Conservation (phyloP, 306 rosid genomes). For the Amphicarpaea edgeworthii region DNA sequence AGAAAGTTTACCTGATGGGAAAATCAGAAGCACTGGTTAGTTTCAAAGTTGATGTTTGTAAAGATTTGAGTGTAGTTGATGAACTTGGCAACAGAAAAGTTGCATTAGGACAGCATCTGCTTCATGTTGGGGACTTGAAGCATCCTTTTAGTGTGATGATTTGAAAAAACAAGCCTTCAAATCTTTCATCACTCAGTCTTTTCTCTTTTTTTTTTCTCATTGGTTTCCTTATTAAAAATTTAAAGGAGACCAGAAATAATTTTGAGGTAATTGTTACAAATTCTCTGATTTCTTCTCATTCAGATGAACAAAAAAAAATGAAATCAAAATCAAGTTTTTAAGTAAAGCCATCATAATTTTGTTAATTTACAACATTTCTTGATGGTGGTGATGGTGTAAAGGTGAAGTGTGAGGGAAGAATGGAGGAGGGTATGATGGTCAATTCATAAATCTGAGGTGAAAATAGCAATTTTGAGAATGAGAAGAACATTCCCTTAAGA, state of each 20-base stretch:
- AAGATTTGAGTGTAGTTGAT: constrained; percentile 86
- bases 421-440: no score
- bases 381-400: no score
- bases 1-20: constrained; percentile 65
- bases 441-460: no score
- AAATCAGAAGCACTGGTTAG: constrained; percentile 61
- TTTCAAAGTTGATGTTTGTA: constrained; percentile 85
- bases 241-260: constrained; percentile 3
- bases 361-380: neutral
- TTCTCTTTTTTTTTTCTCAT: neutral
- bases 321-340: neutral
- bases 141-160: constrained; percentile 69
- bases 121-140: constrained; percentile 86
- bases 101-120: constrained; percentile 77
- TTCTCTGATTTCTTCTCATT: constrained; percentile 36
- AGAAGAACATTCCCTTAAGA: no score
- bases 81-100: constrained; percentile 84
- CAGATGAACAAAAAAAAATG: constrained; percentile 13
- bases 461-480: no score
- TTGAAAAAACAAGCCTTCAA: constrained; percentile 63
- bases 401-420: no score
- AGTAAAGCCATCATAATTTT: neutral
- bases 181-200: constrained; percentile 40
- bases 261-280: constrained; percentile 35
- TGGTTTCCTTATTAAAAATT: constrained; percentile 39